A percentile compares a stretch with the other conserved stretches of the same genome.
These are phyloP conservation scores for Microbotryomycetes sp. DNA, from an alignment of 1,284 basidiomycete genomes.

Conservation along the genomic window DNA sequence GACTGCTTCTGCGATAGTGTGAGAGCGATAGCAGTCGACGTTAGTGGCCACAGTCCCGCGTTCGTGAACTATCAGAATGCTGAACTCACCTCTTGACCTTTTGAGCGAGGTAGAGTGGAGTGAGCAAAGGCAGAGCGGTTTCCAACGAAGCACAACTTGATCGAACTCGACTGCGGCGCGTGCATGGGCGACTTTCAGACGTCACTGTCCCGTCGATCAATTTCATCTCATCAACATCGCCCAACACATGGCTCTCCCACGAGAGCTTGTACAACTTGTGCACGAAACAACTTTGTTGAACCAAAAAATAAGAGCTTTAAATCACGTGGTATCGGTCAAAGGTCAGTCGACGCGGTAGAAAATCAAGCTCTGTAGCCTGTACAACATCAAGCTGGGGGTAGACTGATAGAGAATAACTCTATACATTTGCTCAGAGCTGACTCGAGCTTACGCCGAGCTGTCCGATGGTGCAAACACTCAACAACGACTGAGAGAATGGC, in stretches of 20 bases:
- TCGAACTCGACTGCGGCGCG: no score
- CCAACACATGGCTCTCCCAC: not conserved
- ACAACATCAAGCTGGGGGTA: no score
- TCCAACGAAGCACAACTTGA: no score
- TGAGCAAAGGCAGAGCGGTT: no score
- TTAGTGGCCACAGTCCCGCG: no score
- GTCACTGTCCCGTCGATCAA: not conserved
- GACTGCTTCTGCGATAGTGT: no score
- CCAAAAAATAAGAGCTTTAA: not conserved
- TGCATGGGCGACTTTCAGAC: no score
- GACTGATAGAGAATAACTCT: no score
- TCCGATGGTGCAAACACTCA: not conserved
- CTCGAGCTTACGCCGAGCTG: not conserved
- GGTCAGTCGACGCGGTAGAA: not conserved
- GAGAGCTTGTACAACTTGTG: not conserved
- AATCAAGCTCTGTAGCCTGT: not conserved
- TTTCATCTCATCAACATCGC: not conserved
- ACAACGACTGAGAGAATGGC: not conserved
- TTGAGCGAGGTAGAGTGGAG: no score
- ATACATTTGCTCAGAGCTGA: not conserved
- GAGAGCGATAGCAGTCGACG: no score
- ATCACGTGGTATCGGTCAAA: not conserved
- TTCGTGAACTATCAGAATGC: no score
- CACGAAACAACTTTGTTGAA: not conserved
- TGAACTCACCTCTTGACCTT: no score